Conservation (phyloP, 2,329 filamentous ascomycete species). For the Aspergillus jensenii region DNA sequence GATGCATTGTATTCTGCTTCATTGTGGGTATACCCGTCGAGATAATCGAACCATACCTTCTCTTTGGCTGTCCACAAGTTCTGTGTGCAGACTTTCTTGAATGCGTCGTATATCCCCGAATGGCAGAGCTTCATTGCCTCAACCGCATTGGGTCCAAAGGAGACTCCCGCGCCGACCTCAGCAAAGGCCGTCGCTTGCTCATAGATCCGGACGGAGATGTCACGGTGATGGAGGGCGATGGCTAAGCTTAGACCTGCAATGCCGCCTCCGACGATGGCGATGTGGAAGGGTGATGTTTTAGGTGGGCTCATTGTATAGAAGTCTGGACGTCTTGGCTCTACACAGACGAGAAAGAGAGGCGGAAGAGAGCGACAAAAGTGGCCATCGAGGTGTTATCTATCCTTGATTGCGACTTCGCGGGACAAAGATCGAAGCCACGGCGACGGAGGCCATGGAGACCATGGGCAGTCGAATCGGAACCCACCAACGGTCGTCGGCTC, state of each 20-base stretch:
- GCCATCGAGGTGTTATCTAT: neutral
- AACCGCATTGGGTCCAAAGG: slow-evolving; percentile 39
- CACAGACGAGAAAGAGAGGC: neutral
- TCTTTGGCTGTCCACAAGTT: slow-evolving; percentile 34
- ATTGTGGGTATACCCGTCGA: slow-evolving; percentile 18
- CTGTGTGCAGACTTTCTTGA: slow-evolving; percentile 32
- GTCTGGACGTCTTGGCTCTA: neutral
- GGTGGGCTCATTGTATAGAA: slow-evolving; percentile 11
- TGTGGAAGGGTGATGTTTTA: slow-evolving; percentile 20
- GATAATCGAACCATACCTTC: slow-evolving; percentile 25
- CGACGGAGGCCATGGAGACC: neutral
- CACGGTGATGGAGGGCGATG: slow-evolving; percentile 33
- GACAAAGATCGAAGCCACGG: too few relatives aligned
- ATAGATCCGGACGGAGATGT: slow-evolving; percentile 35
- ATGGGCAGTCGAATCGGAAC: slow-evolving; percentile 14
- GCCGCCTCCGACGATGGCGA: slow-evolving; percentile 38
- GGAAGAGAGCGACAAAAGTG: neutral
- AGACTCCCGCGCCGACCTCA: slow-evolving; percentile 41
- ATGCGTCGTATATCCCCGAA: slow-evolving; percentile 31
- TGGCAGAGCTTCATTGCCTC: slow-evolving; percentile 23
- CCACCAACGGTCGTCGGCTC: slow-evolving; percentile 9
- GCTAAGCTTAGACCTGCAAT: slow-evolving; percentile 39
- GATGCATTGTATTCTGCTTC: neutral
- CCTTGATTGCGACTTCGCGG: neutral
- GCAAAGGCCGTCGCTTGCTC: slow-evolving; percentile 38